Evolutionary conservation across 768 basidiomycete genomes (phyloP), one percentile per base, ranked within the genome.

Genomic region (Podaxis sp.): DNA sequence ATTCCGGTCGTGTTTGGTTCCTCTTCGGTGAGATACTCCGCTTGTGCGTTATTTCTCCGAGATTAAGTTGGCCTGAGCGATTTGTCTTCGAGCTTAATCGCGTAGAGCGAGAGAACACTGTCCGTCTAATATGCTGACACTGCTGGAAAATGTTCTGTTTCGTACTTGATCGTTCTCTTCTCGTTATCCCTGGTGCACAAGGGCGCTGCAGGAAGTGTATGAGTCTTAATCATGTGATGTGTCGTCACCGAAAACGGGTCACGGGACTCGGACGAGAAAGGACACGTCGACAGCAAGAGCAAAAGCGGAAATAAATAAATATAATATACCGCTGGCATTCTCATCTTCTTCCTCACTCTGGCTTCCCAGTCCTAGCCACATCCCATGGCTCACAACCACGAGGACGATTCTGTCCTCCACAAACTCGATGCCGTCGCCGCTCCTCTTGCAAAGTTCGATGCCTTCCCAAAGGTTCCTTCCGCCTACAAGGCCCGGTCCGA

Each of bases 401-500:
- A 62, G 55, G 61, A 51, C 61, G 61, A 56, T 8, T 62, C 61
- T 22, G 65, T 89, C 60, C 81, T 91, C 65, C 80, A 82, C 69
- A 85, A 84, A 69, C 83, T 92, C 66, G 89, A 91, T 15, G 80
- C 81, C 33, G 84, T 85, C 3, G 85, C 87, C n/a, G 78, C 80
- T 5, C 82, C 85, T n/a, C 77, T 94, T 41, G 82, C 86, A 38
- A 77, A 86, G 65, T 90, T 93, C 76, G 93, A 95, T 79, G 92
- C 93, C 0, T 95, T 95, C 71, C 90, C 91, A 53, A 93, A 95
- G 74, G 80, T 94, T 12, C 89, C 89, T 11, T 83, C 89, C 22
- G 85, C 90, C 0, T 96, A 94, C 84, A 91, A 89, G 73, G 72
- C 87, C 30, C 87, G 89, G 60, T 90, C 91, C 8, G 86, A 89